Base-by-base conservation (phyloP, 2,329 filamentous ascomycete species). In the Alternaria conjuncta region DNA sequence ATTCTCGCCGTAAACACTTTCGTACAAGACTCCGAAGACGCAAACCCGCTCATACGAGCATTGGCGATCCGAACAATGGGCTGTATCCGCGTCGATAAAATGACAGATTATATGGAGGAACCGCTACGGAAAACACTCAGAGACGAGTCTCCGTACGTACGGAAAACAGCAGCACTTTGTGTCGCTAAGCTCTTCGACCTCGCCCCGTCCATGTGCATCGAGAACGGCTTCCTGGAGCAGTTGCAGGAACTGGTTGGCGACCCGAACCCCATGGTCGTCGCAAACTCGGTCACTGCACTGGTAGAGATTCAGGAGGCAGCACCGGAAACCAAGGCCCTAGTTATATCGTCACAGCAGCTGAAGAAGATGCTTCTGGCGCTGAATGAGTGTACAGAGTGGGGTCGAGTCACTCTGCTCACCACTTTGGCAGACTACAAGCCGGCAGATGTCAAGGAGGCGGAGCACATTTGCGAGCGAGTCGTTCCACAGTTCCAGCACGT, bases 81-180 rank as follows among this genome's bases (percentile, higher is more conserved):
- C 44, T 98, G 96, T 78, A 98, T 99, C 75, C 87, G 96, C 60
- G 96, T 99, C 60, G 96, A 98, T 73, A 99, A 99, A 82, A 99
- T 99, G 93, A 93, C 98, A 69, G 96, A 99, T 79, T 99, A 99
- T 81, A 98, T 99, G 95, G 96, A 98, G 81, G 96, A 99, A 77
- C 96, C 96, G 13, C 83, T 99, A 67, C 89, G 96, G 73, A 99
- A 99, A 84, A 99, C 96, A 12, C 85, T 99, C 71, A 90, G 94
- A 80, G 96, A 99, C 82, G 96, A 99, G 82, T 98, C 95, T 53
- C 96, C 96, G 1, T 99, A 99, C 80, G 96, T 99, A 65, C 92
- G 96, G 73, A 99, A 99, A 84, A 99, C 96, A 2, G 96, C 96
- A 46, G 96, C 95, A 44, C 96, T 99, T 70, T 98, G 96, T 79